These are phyloP conservation scores for Tuber borchii DNA, from an alignment of 495 filamentous ascomycete species.

Conservation along the genomic window DNA sequence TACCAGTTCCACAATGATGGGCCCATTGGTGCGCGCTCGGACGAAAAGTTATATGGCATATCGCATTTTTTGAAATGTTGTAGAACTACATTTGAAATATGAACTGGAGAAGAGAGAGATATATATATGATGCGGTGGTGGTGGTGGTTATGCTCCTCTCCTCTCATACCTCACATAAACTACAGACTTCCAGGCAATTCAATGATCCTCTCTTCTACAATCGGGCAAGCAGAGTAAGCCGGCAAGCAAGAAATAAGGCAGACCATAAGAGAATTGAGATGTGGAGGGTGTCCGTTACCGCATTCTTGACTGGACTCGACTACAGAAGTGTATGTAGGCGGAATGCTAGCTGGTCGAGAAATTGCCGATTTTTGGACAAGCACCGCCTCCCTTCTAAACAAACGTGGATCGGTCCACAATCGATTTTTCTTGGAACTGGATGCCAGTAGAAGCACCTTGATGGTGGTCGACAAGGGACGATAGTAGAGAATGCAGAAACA, in stretches of 20 bases:
- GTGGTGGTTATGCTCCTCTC: not conserved
- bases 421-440: conserved; percentile 9
- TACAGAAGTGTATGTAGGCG: conserved; percentile 9
- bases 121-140: not conserved
- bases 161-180: not conserved
- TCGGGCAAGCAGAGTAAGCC: not conserved
- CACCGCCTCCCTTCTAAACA: conserved; percentile 10
- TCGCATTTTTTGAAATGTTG: not conserved
- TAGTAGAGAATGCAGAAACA: not conserved
- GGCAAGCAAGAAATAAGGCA: not conserved
- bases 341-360: conserved; percentile 10
- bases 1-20: conserved; percentile 1
- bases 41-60: conserved; percentile 3
- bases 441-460: conserved; percentile 1
- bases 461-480: conserved; percentile 6
- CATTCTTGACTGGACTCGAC: conserved; percentile 7
- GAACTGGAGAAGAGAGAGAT: not conserved
- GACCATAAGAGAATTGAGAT: not conserved
- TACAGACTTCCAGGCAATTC: not conserved
- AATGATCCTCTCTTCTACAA: not conserved
- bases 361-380: conserved; percentile 19
- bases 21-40: not conserved
- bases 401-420: conserved; percentile 23
- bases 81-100: not conserved
- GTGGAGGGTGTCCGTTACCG: not conserved